These are phyloP conservation scores for Lactarius hengduanensis DNA, from an alignment of 768 basidiomycete genomes.

Conservation along the genomic window DNA sequence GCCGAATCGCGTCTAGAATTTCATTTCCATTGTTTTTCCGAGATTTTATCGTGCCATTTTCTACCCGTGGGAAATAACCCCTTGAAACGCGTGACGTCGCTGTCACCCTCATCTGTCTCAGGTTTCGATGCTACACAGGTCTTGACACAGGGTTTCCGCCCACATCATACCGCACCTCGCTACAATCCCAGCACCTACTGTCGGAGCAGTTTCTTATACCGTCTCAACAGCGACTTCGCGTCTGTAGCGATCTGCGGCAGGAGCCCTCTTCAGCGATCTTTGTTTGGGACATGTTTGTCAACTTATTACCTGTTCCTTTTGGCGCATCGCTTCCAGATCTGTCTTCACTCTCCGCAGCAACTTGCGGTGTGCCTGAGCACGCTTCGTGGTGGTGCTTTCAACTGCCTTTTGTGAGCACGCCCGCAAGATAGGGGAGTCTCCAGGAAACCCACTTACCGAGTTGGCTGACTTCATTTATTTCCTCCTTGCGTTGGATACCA, in stretches of 20 bases:
- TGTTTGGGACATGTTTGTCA: neutral
- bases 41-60: neutral
- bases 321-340: conserved; percentile 7
- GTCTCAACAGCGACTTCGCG: conserved; percentile 17
- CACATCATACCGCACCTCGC: neutral
- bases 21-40: neutral
- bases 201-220: conserved; percentile 21
- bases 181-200: neutral
- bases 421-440: neutral
- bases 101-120: conserved; percentile 4
- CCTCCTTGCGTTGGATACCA: conserved; percentile 14
- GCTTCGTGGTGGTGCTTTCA: conserved; percentile 9
- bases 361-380: conserved; percentile 14
- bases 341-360: conserved; percentile 23
- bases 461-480: conserved; percentile 22
- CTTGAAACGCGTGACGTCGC: conserved; percentile 16
- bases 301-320: conserved; percentile 24
- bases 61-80: conserved; percentile 2
- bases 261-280: neutral
- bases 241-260: conserved; percentile 17
- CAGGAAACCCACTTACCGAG: conserved; percentile 16
- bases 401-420: conserved; percentile 13
- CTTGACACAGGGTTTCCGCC: neutral
- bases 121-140: neutral
- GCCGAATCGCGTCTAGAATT: conserved; percentile 1